Evolutionary conservation across 495 filamentous ascomycete species (phyloP).

Genomic region (Xylaria acuta): DNA sequence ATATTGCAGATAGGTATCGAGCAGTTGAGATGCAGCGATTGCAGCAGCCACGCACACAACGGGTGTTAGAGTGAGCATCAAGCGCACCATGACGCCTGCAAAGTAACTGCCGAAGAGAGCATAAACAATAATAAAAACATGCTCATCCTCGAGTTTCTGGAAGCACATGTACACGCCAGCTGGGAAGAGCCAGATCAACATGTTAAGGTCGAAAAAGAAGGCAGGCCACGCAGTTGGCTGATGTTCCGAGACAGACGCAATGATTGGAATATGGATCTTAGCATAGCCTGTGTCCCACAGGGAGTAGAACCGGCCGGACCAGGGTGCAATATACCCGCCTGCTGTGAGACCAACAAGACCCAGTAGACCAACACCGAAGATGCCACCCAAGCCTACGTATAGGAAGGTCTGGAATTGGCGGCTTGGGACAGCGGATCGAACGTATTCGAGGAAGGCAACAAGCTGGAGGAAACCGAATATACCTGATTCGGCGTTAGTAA

Average conservation of each 20-base stretch:
- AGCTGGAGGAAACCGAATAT: slow-evolving; percentile 96
- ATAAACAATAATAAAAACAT: slow-evolving; percentile 98
- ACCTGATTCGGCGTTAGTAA: slow-evolving; percentile 60
- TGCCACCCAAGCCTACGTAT: slow-evolving; percentile 73
- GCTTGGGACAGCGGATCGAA: slow-evolving; percentile 84
- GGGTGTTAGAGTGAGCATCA: slow-evolving; percentile 97
- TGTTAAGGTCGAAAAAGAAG: slow-evolving; percentile 98
- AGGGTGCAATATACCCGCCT: slow-evolving; percentile 91
- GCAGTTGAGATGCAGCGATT: slow-evolving; percentile 83
- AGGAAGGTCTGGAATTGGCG: slow-evolving; percentile 92
- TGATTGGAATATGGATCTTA: slow-evolving; percentile 99
- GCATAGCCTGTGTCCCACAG: slow-evolving; percentile 99
- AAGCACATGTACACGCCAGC: slow-evolving; percentile 99
- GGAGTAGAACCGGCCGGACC: slow-evolving; percentile 99
- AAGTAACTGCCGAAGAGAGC: slow-evolving; percentile 96
- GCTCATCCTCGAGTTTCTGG: slow-evolving; percentile 90
- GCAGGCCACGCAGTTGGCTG: slow-evolving; percentile 99
- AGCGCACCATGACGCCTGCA: slow-evolving; percentile 97
- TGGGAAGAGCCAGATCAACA: slow-evolving; percentile 99
- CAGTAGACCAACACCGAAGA: slow-evolving; percentile 65
- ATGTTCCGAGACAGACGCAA: slow-evolving; percentile 98
- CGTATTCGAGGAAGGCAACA: slow-evolving; percentile 89
- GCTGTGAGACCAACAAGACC: slow-evolving; percentile 83
- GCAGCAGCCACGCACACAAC: slow-evolving; percentile 96
- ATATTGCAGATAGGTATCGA: slow-evolving; percentile 81